Conservation (phyloP, 2,329 filamentous ascomycete genomes). For the Talaromyces sp. region DNA sequence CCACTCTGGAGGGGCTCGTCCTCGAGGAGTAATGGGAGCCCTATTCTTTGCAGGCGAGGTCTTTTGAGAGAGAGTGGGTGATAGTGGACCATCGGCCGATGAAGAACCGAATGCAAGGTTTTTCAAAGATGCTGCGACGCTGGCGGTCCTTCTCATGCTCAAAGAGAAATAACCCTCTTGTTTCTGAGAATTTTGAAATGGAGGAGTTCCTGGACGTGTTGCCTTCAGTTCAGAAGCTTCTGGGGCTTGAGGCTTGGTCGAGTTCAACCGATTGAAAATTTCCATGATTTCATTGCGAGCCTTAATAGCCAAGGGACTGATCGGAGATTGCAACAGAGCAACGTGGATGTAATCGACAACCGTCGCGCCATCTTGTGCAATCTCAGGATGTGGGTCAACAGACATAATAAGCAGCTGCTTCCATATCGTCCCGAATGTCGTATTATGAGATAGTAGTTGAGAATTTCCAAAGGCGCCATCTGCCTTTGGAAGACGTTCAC, state of each 20-base stretch:
- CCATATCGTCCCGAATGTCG: slow-evolving; percentile 90
- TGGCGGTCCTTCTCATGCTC: slow-evolving; percentile 58
- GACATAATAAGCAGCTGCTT: slow-evolving; percentile 86
- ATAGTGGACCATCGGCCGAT: slow-evolving; percentile 25
- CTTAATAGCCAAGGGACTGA: slow-evolving; percentile 64
- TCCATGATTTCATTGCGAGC: slow-evolving; percentile 62
- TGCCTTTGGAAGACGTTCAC: slow-evolving; percentile 18
- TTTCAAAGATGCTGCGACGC: slow-evolving; percentile 60
- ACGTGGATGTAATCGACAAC: slow-evolving; percentile 83
- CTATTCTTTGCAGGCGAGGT: slow-evolving; percentile 27
- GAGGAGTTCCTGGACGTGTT: slow-evolving; percentile 42
- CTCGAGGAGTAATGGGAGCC: slow-evolving; percentile 41
- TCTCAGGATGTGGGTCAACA: slow-evolving; percentile 90
- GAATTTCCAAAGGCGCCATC: slow-evolving; percentile 22
- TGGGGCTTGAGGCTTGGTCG: slow-evolving; percentile 34
- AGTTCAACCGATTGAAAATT: slow-evolving; percentile 25
- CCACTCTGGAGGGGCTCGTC: slow-evolving; percentile 54
- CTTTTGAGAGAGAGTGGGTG: slow-evolving; percentile 14
- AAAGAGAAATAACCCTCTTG: slow-evolving; percentile 58
- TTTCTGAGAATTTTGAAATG: slow-evolving; percentile 46
- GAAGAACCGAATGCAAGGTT: slow-evolving; percentile 53
- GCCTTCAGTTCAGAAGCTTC: slow-evolving; percentile 29
- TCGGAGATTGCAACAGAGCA: slow-evolving; percentile 68
- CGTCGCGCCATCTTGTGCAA: slow-evolving; percentile 76
- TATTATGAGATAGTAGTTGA: slow-evolving; percentile 64